phyloP scores from a whole-genome alignment of 176 grass and related monocot genomes.

The Avena atlantica region DNA sequence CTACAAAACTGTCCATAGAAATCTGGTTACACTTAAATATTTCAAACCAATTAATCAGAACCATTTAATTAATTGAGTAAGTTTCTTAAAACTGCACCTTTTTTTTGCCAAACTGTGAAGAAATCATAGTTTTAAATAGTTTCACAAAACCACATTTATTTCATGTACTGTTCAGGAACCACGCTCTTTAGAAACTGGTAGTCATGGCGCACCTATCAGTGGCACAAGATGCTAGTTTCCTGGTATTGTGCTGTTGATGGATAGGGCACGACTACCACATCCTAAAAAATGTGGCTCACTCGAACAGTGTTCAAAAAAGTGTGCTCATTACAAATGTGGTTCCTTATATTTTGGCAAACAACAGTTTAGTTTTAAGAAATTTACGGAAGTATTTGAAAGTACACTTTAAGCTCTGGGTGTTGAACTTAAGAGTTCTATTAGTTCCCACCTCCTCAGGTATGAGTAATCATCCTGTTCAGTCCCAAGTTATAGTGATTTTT shows the following conservation, averaged over 20 bases:
- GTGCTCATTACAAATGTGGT: neutral
- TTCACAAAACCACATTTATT: neutral
- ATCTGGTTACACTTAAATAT: neutral
- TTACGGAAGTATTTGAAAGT: neutral
- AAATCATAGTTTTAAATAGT: neutral
- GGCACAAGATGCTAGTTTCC: neutral
- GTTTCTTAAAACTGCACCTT: neutral
- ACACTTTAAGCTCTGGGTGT: neutral
- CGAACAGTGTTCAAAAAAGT: neutral
- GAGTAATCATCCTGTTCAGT: neutral
- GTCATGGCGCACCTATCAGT: neutral
- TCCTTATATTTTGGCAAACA: neutral
- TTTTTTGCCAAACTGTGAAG: slow-evolving; percentile 2
- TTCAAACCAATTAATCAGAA: neutral
- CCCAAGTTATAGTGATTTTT: neutral
- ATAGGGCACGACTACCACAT: neutral
- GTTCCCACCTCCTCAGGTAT: neutral
- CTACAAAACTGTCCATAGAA: neutral
- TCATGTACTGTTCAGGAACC: neutral
- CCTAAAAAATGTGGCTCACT: neutral
- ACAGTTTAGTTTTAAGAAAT: neutral
- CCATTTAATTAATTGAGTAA: neutral
- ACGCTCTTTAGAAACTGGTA: neutral
- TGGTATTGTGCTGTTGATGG: neutral
- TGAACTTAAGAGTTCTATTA: neutral